phyloP scores from a whole-genome alignment of 2,329 filamentous ascomycete genomes.

The Epichloe hybrida region DNA sequence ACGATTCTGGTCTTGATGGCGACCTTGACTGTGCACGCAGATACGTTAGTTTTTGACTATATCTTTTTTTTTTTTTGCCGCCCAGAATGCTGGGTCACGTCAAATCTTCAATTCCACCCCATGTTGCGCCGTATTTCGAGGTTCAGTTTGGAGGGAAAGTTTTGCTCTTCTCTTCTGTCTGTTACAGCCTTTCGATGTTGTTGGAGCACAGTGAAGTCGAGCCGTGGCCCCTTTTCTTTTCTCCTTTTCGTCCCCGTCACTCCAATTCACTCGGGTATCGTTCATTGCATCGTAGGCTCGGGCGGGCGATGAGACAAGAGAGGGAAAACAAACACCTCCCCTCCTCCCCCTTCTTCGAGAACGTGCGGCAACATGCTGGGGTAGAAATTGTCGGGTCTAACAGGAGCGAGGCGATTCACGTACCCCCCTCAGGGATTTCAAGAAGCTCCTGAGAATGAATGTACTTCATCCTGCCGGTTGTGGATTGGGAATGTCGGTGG shows the following conservation, averaged over 20 bases:
- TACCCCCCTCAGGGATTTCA: slow-evolving; percentile 93
- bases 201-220: background rate
- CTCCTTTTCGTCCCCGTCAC: no score
- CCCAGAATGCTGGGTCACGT: background rate
- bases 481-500: slow-evolving; percentile 28
- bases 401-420: slow-evolving; percentile 27
- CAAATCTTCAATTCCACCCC: background rate
- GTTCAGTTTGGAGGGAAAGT: background rate
- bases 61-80: no score
- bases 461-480: slow-evolving; percentile 90
- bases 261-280: background rate
- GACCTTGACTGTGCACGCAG: slow-evolving; percentile 66
- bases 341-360: background rate
- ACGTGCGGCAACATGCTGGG: background rate
- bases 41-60: slow-evolving; percentile 17
- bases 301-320: no score
- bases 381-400: background rate
- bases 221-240: background rate
- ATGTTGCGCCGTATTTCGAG: background rate
- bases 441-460: slow-evolving; percentile 96
- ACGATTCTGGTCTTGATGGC: slow-evolving; percentile 92
- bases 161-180: background rate
- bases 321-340: background rate
- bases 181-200: background rate
- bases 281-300: background rate